Evolutionary conservation across 1,284 basidiomycete genomes (phyloP).

Genomic region (Ustilago cynodontis): DNA sequence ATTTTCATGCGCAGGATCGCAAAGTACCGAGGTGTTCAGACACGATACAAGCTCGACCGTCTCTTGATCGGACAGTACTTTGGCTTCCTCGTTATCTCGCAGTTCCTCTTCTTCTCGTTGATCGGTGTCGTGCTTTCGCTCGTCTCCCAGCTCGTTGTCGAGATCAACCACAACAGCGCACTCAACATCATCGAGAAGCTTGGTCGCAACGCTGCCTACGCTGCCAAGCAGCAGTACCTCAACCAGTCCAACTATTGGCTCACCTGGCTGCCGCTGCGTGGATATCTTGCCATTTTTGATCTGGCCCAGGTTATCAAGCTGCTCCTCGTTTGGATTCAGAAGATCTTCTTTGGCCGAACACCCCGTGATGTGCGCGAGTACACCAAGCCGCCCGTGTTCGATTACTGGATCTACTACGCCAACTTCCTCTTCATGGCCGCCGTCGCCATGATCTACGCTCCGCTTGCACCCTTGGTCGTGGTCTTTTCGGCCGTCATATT

Average conservation of each 20-base stretch:
- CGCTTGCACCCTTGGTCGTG: slow-evolving; percentile 63
- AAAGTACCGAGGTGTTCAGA: slow-evolving; percentile 66
- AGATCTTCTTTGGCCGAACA: slow-evolving; percentile 85
- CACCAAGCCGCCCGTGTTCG: slow-evolving; percentile 93
- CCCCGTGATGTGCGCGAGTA: slow-evolving; percentile 95
- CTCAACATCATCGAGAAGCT: slow-evolving; percentile 45
- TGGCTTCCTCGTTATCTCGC: slow-evolving; percentile 64
- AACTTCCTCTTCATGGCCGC: slow-evolving; percentile 67
- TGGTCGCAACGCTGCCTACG: slow-evolving; percentile 41
- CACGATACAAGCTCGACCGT: slow-evolving; percentile 57
- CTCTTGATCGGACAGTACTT: slow-evolving; percentile 65
- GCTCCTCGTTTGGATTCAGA: slow-evolving; percentile 85
- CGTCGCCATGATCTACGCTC: slow-evolving; percentile 65
- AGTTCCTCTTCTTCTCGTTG: slow-evolving; percentile 68
- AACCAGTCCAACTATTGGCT: slow-evolving; percentile 68
- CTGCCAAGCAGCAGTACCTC: slow-evolving; percentile 63
- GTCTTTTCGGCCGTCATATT: slow-evolving; percentile 61
- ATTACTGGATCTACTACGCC: slow-evolving; percentile 85
- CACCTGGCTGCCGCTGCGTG: slow-evolving; percentile 76
- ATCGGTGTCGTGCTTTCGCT: slow-evolving; percentile 65
- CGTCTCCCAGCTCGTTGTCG: slow-evolving; percentile 45
- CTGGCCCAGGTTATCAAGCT: slow-evolving; percentile 94
- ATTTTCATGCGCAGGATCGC: slow-evolving; percentile 64
- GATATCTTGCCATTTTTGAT: slow-evolving; percentile 93
- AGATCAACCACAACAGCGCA: slow-evolving; percentile 53